Evolutionary conservation across 2,329 filamentous ascomycete species (phyloP).

Genomic region (Pochonia chlamydosporia): DNA sequence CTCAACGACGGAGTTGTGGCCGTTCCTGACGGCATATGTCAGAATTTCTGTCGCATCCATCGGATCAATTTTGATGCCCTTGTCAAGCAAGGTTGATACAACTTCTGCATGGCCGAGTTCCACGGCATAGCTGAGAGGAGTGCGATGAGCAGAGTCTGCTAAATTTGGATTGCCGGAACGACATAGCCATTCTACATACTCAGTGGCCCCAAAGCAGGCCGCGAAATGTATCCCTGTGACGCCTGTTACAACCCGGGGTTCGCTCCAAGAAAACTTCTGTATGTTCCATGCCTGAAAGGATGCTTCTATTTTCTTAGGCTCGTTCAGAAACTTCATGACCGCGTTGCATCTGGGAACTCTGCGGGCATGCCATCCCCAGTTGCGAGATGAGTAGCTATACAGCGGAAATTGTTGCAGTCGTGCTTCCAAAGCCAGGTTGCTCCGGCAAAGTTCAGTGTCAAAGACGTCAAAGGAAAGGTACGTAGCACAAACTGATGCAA

Average conservation of each 20-base stretch:
- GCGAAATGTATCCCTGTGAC: neutral
- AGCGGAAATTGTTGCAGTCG: neutral
- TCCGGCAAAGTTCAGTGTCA: neutral
- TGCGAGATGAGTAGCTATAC: neutral
- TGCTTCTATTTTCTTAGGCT: neutral
- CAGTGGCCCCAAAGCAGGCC: neutral
- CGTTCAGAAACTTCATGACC: neutral
- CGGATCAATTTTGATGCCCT: too few species aligned
- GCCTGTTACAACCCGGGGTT: neutral
- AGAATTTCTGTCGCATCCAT: too few species aligned
- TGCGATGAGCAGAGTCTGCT: neutral
- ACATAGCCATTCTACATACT: neutral
- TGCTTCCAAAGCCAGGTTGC: neutral
- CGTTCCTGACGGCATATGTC: too few species aligned
- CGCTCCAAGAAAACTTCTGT: neutral
- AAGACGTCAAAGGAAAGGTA: neutral
- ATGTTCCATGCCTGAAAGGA: neutral
- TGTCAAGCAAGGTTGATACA: too few species aligned
- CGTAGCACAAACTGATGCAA: neutral
- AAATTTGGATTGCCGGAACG: neutral
- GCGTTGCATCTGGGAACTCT: neutral
- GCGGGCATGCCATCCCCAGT: neutral
- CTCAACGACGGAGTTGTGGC: too few species aligned
- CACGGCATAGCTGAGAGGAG: neutral
- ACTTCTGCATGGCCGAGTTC: neutral